Base-by-base conservation (phyloP, 2,329 filamentous ascomycete genomes). In the Aspergillus sp. region DNA sequence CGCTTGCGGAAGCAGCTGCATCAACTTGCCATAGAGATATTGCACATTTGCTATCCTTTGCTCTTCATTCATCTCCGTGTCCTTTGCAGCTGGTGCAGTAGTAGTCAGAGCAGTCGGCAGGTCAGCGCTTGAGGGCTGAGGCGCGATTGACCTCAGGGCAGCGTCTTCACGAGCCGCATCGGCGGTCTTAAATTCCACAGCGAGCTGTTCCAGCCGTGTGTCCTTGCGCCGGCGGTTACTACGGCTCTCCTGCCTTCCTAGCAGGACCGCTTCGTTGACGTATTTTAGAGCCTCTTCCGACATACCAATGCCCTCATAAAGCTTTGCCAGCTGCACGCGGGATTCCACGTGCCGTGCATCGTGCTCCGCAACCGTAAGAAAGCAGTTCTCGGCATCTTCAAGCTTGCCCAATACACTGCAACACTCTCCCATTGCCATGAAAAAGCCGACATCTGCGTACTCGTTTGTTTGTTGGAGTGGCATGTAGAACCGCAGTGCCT, bases 291-390 rank as follows among this genome's bases (percentile, higher is more conserved):
- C 92, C 69, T 91, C 87, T 68, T 92, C 89, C 21, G 85, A 87
- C 77, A 89, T 86, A 63, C 88, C 88, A 48, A 84, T 84, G 64
- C 84, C 86, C 72, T 96, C 91, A 70, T 96, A 96, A 74, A 97
- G 86, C 68, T 90, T 92, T 11, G 91, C 91, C 8, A 97, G 81
- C 68, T 91, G 86, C 30, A 90, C 86, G 41, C 91, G 88, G 41
- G 91, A 90, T 63, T 92, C 88, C 51, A 94, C 87, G 60, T 89
- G 88, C 42, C 86, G 81, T 48, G 87, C 80, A 63, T 96, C 90
- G 61, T 87, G 83, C 54, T 91, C 86, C 39, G 92, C 86, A 10
- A 93, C 86, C 2, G 86, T 86, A 23, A 91, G 83, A 68, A 93
- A 95, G 70, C 87, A 90, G 64, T 90, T 87, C 69, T 94, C 89